Evolutionary conservation across 257 asterid species (phyloP).

Genomic region (Rubia yunnanensis): DNA sequence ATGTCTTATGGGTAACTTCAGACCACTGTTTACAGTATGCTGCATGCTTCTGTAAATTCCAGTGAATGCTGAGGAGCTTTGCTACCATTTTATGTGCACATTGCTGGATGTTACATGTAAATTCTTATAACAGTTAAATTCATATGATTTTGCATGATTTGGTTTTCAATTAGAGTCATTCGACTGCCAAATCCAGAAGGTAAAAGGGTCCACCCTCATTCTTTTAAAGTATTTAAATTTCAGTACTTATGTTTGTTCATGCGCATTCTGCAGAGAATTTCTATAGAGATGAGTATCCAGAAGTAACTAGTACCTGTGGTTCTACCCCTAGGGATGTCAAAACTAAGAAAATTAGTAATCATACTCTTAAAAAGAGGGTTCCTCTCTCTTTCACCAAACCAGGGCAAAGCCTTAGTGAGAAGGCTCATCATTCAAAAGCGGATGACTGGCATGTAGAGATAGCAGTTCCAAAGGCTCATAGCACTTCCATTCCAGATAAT

Average conservation of each 20-base stretch:
- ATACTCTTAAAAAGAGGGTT: conserved; percentile 38
- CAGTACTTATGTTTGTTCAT: conserved; percentile 11
- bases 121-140: too few relatives aligned
- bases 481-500: conserved; percentile 31
- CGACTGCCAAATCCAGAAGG: too few relatives aligned
- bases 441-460: conserved; percentile 74
- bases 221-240: neutral
- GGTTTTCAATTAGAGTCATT: too few relatives aligned
- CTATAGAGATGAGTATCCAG: conserved; percentile 60
- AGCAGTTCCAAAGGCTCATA: conserved; percentile 56
- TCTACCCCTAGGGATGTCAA: conserved; percentile 42
- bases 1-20: neutral
- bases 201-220: too few relatives aligned
- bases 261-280: conserved; percentile 49
- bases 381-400: conserved; percentile 54
- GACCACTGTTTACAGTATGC: neutral
- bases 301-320: conserved; percentile 48
- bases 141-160: too few relatives aligned
- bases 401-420: conserved; percentile 42
- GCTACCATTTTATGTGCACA: neutral
- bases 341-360: conserved; percentile 33
- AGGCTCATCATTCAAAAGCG: conserved; percentile 46
- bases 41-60: neutral
- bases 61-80: neutral
- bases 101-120: too few relatives aligned